Percentiles rank a stretch among this genome's conserved stretches.
phyloP scores from a whole-genome alignment of 768 basidiomycete genomes.

The Tricholoma matsutake region DNA sequence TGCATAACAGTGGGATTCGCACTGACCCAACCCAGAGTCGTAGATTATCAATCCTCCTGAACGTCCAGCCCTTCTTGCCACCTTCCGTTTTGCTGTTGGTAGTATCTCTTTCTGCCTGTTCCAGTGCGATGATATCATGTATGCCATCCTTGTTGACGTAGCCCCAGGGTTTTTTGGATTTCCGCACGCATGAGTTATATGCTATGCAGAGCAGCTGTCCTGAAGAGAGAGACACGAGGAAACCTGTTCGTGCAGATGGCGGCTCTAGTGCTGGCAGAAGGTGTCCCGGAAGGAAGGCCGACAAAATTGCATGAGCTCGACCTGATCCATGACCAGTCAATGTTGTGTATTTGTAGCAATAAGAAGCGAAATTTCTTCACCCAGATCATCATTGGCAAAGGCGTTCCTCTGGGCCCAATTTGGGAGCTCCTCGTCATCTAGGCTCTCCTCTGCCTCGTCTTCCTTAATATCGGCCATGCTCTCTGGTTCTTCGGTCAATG shows the following conservation, averaged over 20 bases:
- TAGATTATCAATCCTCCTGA: conserved; percentile 82
- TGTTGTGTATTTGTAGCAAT: not conserved
- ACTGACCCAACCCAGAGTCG: conserved; percentile 82
- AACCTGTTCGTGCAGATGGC: conserved; percentile 31
- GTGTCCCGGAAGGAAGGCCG: conserved; percentile 53
- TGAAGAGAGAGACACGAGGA: conserved; percentile 61
- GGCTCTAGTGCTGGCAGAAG: conserved; percentile 42
- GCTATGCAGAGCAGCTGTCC: conserved; percentile 79
- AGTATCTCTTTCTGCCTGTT: conserved; percentile 39
- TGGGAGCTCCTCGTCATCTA: conserved; percentile 74
- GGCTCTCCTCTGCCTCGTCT: conserved; percentile 40
- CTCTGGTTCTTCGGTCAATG: conserved; percentile 55
- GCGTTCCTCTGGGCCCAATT: conserved; percentile 66
- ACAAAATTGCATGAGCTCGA: conserved; percentile 62
- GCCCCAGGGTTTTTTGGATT: conserved; percentile 84
- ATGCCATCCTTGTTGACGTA: conserved; percentile 75
- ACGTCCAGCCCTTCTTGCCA: conserved; percentile 71
- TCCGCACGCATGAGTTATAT: conserved; percentile 78
- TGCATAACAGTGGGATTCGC: not conserved
- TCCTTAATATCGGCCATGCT: conserved; percentile 47
- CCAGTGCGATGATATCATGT: conserved; percentile 74
- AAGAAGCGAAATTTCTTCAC: conserved; percentile 31
- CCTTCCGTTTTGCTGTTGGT: conserved; percentile 33
- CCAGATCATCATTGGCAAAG: conserved; percentile 56
- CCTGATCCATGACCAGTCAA: conserved; percentile 35